Evolutionary conservation across 2,329 filamentous ascomycete species (phyloP).

Genomic region (Phialophora expanda): DNA sequence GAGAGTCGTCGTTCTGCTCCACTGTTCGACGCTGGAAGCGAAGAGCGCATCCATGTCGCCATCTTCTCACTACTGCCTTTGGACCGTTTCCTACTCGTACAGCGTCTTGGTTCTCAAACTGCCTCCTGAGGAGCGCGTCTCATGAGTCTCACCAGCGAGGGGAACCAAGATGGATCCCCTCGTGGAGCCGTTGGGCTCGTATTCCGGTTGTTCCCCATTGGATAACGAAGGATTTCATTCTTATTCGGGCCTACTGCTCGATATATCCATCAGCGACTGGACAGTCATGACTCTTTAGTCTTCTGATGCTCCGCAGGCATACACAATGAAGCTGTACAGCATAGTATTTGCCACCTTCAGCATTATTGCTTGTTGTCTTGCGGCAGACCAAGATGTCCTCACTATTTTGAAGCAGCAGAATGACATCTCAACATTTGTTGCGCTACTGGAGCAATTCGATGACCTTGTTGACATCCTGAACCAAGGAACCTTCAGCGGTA

Average conservation of each 20-base stretch:
- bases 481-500: slow-evolving; percentile 34
- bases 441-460: slow-evolving; percentile 26
- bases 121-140: slow-evolving; percentile 18
- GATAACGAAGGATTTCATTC: slow-evolving; percentile 25
- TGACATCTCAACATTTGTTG: slow-evolving; percentile 34
- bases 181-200: neutral
- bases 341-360: slow-evolving; percentile 14
- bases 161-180: slow-evolving; percentile 1
- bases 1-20: neutral
- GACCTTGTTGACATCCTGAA: slow-evolving; percentile 35
- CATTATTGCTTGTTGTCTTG: slow-evolving; percentile 15
- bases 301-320: slow-evolving; percentile 15
- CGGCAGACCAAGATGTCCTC: slow-evolving; percentile 34
- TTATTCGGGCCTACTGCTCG: slow-evolving; percentile 32
- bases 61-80: neutral
- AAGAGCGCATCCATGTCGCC: slow-evolving; percentile 6
- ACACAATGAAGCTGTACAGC: slow-evolving; percentile 26
- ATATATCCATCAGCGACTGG: slow-evolving; percentile 22
- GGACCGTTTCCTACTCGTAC: slow-evolving; percentile 6
- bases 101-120: slow-evolving; percentile 10
- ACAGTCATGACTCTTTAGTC: slow-evolving; percentile 25
- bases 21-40: slow-evolving; percentile 3
- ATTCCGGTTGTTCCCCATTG: slow-evolving; percentile 6
- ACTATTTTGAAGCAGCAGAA: slow-evolving; percentile 33
- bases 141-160: slow-evolving; percentile 14